These are phyloP conservation scores for Ramularia endophylla DNA, from an alignment of 2,329 filamentous ascomycete species.

Conservation along the genomic window DNA sequence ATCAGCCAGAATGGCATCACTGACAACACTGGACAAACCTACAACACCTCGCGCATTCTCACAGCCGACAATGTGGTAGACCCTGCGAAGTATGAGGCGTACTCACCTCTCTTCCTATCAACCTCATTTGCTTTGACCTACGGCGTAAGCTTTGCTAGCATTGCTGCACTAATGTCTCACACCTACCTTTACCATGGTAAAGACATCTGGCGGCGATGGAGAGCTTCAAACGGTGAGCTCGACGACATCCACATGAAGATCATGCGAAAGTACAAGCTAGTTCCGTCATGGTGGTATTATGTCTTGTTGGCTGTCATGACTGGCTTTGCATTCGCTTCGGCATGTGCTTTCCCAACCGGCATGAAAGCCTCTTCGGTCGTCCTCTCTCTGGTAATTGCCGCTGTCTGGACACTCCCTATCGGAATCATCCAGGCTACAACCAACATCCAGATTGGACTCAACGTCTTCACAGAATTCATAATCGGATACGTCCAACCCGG, in stretches of 20 bases:
- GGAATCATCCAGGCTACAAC: conserved; percentile 92
- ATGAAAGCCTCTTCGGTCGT: conserved; percentile 81
- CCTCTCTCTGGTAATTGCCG: conserved; percentile 69
- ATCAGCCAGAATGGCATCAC: conserved; percentile 79
- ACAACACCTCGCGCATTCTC: conserved; percentile 74
- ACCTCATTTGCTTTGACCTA: conserved; percentile 86
- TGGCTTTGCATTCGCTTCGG: conserved; percentile 14
- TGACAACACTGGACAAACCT: conserved; percentile 78
- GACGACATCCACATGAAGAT: conserved; percentile 81
- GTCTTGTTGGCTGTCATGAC: conserved; percentile 15
- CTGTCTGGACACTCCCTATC: conserved; percentile 79
- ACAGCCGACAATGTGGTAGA: conserved; percentile 76
- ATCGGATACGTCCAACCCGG: conserved; percentile 19
- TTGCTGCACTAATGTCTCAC: conserved; percentile 73
- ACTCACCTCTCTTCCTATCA: conserved; percentile 77
- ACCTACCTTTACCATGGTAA: conserved; percentile 79
- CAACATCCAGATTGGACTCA: conserved; percentile 43
- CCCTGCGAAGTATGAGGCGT: conserved; percentile 64
- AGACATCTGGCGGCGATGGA: conserved; percentile 76
- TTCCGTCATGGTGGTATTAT: conserved; percentile 71
- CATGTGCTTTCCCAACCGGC: conserved; percentile 61
- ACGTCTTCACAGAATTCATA: conserved; percentile 22
- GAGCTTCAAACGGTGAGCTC: conserved; percentile 35
- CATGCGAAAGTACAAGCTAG: conserved; percentile 77
- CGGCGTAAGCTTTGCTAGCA: conserved; percentile 74